Evolutionary conservation across 2,329 filamentous ascomycete species (phyloP).

Genomic region (Xylariaceae sp.): DNA sequence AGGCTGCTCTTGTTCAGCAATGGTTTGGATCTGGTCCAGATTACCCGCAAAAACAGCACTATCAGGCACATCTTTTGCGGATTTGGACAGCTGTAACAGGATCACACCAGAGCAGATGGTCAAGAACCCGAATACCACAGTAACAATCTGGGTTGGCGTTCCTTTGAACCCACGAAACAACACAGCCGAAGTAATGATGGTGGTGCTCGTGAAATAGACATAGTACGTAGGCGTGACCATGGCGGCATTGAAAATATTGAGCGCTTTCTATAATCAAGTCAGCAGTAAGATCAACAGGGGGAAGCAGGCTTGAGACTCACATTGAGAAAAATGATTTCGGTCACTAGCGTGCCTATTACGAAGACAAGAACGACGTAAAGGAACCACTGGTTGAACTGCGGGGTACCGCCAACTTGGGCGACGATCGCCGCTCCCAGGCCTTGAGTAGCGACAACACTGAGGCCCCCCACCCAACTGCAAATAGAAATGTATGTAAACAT

Average conservation of each 20-base stretch:
- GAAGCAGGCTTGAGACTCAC: slow-evolving; percentile 49
- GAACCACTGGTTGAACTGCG: slow-evolving; percentile 98
- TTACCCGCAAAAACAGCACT: slow-evolving; percentile 87
- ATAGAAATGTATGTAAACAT: slow-evolving; percentile 98
- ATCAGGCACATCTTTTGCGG: slow-evolving; percentile 94
- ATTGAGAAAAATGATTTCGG: slow-evolving; percentile 93
- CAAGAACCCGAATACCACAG: slow-evolving; percentile 88
- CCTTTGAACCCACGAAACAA: slow-evolving; percentile 94
- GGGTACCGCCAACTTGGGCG: slow-evolving; percentile 71
- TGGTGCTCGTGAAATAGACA: slow-evolving; percentile 94
- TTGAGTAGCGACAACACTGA: slow-evolving; percentile 93
- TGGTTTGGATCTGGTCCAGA: slow-evolving; percentile 89
- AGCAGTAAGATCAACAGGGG: slow-evolving; percentile 24
- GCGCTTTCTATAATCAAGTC: slow-evolving; percentile 71
- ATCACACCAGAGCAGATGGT: slow-evolving; percentile 92
- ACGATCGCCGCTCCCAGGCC: slow-evolving; percentile 87
- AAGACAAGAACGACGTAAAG: slow-evolving; percentile 88
- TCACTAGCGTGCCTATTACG: slow-evolving; percentile 79
- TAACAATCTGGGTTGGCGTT: slow-evolving; percentile 70
- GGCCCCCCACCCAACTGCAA: slow-evolving; percentile 87
- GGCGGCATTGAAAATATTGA: slow-evolving; percentile 94
- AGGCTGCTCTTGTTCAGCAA: slow-evolving; percentile 91
- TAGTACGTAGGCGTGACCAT: slow-evolving; percentile 98
- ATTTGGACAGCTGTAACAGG: slow-evolving; percentile 92
- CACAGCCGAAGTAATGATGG: slow-evolving; percentile 88